Percentiles rank a stretch among this genome's conserved stretches.
Evolutionary conservation across 2,329 filamentous ascomycete genomes (phyloP).

Genomic region (Grosmannia clavigera): DNA sequence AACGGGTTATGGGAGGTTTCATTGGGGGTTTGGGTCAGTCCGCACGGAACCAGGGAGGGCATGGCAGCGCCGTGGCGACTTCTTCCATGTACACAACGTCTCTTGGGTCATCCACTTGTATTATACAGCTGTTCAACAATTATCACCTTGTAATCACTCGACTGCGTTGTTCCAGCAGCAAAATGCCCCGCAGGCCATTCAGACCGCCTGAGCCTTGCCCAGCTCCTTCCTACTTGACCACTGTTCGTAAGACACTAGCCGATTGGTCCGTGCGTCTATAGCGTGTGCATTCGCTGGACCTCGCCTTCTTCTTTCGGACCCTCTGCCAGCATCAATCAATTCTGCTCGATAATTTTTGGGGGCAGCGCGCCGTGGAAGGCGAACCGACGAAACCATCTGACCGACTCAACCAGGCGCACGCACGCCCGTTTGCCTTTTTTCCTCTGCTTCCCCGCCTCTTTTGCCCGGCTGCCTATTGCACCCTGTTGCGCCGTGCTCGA

Average conservation of each 20-base stretch:
- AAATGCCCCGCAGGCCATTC: background rate
- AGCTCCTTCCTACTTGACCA: background rate
- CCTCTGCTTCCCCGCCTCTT: background rate
- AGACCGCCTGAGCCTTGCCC: background rate
- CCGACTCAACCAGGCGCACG: background rate
- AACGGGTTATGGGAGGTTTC: background rate
- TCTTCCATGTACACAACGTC: too few species aligned
- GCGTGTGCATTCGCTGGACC: background rate
- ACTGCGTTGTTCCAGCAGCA: background rate
- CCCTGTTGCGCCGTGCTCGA: background rate
- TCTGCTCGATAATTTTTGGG: background rate
- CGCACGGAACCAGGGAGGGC: too few species aligned
- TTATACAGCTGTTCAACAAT: too few species aligned
- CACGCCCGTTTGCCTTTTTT: background rate
- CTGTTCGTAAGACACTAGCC: too few species aligned
- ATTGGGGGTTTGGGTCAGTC: too few species aligned
- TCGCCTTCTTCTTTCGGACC: background rate
- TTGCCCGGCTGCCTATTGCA: background rate
- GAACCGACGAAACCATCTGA: background rate
- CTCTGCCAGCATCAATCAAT: background rate
- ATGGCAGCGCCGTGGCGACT: too few species aligned
- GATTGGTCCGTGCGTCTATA: conserved; percentile 4
- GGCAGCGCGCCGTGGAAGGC: background rate
- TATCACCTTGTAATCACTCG: too few species aligned
- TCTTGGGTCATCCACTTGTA: too few species aligned